Evolutionary conservation across 306 rosid species (phyloP), one percentile per base, ranked within the genome.

Genomic region (Castanea crenata): DNA sequence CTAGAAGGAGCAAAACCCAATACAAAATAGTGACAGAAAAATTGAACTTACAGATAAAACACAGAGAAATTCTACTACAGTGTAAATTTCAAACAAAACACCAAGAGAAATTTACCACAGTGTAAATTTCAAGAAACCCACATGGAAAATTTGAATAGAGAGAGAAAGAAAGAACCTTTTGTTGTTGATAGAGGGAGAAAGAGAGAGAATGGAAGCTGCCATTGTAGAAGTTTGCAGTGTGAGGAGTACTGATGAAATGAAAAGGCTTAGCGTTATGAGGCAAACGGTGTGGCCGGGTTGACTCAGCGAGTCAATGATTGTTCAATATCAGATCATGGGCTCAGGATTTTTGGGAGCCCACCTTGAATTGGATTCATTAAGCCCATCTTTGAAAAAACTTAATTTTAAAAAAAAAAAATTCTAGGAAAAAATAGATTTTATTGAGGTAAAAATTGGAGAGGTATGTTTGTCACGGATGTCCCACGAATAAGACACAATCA

Each of bases 151-250:
- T 32, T 6, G 49, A 27, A 31, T 8, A n/a, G 6, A 52, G 76
- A 38, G 61, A 51, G 32, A 75, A 68, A 79, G 71, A 20, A 16
- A 44, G 56, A 44, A 90, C 94, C 88, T 79, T 83, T 46, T 76
- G 70, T 32, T 64, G 67, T 38, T 54, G 78, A 63, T 34, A 72
- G 81, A 74, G 44, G 80, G 75, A 15, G 89, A 76, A 25, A 82
- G 83, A 16, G 71, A 80, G 71, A 80, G 56, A 35, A 75, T 83
- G 59, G 87, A 87, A 82, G 86, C 78, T 75, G 88, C 82, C 92
- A 86, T 83, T 65, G 76, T 3, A 44, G 21, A 57, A 54, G 59
- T 63, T 64, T 15, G 82, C 73, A 69, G 74, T 31, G 21, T 4
- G 57, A 1, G 18, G 5, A 29, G 38, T 0, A 23, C 1, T 21